Percentiles rank a stretch among this genome's conserved stretches.
phyloP scores from a whole-genome alignment of 371 early-diverging fungal species.

The Circinella umbellata region DNA sequence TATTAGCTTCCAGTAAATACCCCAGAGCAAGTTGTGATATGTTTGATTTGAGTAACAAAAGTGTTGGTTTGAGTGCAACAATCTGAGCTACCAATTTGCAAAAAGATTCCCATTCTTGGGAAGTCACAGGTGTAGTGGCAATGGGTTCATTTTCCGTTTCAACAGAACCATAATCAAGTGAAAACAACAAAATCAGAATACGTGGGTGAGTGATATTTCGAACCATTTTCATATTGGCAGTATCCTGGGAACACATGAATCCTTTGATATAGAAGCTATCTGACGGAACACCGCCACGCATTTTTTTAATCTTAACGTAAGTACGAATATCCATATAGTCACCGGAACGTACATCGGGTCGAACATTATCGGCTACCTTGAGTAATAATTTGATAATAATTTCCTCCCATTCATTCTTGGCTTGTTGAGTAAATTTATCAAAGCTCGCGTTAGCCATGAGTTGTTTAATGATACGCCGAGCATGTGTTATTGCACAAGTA shows the following conservation, averaged over 20 bases:
- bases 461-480: conserved; percentile 67
- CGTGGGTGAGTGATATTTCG: conserved; percentile 69
- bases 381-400: conserved; percentile 75
- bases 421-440: conserved; percentile 25
- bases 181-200: conserved; percentile 86
- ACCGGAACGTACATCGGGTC: conserved; percentile 73
- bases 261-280: conserved; percentile 88
- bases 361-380: conserved; percentile 70
- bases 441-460: conserved; percentile 37
- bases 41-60: conserved; percentile 83
- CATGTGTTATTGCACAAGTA: conserved; percentile 67
- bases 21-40: conserved; percentile 89
- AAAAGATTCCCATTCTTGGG: conserved; percentile 88
- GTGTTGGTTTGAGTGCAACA: conserved; percentile 73
- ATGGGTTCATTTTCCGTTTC: conserved; percentile 82
- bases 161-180: conserved; percentile 85
- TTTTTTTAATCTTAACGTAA: conserved; percentile 93
- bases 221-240: conserved; percentile 91
- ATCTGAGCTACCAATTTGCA: conserved; percentile 82
- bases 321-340: conserved; percentile 90
- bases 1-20: conserved; percentile 73
- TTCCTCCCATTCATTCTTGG: conserved; percentile 73
- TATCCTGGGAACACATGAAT: conserved; percentile 88
- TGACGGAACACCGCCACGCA: conserved; percentile 83
- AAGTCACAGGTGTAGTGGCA: conserved; percentile 79